These are phyloP conservation scores for Fusarium graminum DNA, from an alignment of 2,329 filamentous ascomycete genomes.

Conservation along the genomic window DNA sequence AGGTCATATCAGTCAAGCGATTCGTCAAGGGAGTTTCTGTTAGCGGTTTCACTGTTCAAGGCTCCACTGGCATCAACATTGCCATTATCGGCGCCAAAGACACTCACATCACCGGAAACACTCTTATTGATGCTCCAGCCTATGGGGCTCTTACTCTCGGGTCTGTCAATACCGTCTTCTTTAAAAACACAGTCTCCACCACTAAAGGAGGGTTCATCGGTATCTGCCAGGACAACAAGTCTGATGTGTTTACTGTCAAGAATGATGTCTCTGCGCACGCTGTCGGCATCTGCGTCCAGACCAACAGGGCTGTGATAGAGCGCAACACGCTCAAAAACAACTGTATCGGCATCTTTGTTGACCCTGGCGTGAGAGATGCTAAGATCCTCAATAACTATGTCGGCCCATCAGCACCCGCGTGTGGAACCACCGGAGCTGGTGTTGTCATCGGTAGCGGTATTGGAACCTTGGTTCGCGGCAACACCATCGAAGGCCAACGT, in stretches of 20 bases:
- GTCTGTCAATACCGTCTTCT: constrained; percentile 49
- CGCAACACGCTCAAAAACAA: constrained; percentile 51
- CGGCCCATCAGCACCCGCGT: constrained; percentile 32
- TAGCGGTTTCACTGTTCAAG: constrained; percentile 51
- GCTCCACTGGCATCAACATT: constrained; percentile 54
- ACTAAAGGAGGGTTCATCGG: constrained; percentile 45
- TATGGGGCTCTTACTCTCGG: constrained; percentile 56
- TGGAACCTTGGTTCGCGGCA: constrained; percentile 48
- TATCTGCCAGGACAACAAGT: constrained; percentile 55
- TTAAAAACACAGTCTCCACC: constrained; percentile 48
- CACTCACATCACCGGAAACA: constrained; percentile 34
- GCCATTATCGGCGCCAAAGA: constrained; percentile 53
- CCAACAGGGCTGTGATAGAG: constrained; percentile 49
- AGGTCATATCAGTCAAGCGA: constrained; percentile 45
- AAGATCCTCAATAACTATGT: constrained; percentile 51
- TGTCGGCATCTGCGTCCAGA: constrained; percentile 55
- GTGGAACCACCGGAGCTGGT: constrained; percentile 34
- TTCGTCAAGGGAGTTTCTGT: constrained; percentile 51
- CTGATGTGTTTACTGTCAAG: constrained; percentile 45
- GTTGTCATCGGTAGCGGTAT: constrained; percentile 50
- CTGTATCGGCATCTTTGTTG: constrained; percentile 53
- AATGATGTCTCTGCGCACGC: constrained; percentile 51
- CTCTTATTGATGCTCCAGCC: constrained; percentile 28
- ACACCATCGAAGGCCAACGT: constrained; percentile 47
- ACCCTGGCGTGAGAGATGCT: constrained; percentile 51